Conservation (phyloP, 768 basidiomycete species). For the Thelephora ganbajun region DNA sequence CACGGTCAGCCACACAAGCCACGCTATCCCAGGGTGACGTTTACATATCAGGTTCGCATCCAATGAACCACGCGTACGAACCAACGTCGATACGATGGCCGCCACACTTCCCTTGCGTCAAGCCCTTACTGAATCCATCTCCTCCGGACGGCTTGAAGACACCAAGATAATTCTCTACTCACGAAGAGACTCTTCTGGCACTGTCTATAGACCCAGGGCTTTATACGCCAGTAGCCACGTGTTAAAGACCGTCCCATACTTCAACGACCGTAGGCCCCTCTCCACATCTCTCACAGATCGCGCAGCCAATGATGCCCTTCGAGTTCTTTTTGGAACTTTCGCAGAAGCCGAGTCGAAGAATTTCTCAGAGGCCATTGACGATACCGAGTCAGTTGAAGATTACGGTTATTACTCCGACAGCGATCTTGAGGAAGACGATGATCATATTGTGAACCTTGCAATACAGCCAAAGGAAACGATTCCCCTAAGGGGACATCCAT, state of each 20-base stretch:
- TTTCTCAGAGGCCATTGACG: neutral
- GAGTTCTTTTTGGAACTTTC: neutral
- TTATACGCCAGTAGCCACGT: constrained; percentile 3
- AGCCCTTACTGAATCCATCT: neutral
- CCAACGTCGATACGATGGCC: no score
- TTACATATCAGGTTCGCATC: no score
- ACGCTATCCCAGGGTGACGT: no score
- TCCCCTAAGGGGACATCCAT: neutral
- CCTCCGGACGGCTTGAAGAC: neutral
- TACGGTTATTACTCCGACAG: neutral
- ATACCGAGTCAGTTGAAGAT: neutral
- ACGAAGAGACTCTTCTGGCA: neutral
- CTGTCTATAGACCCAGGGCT: neutral
- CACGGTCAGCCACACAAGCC: no score
- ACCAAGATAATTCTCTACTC: constrained; percentile 1
- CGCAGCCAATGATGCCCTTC: neutral
- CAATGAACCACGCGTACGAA: no score
- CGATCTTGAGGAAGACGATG: constrained; percentile 3
- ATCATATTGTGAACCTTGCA: no score
- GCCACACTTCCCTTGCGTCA: neutral
- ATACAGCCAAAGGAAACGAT: neutral
- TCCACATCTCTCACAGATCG: neutral
- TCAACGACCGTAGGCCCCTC: neutral
- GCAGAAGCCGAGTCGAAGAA: neutral
- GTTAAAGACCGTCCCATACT: neutral